A percentile compares a stretch with the other conserved stretches of the same genome.
phyloP scores from a whole-genome alignment of 2,329 filamentous ascomycete genomes.

The Cordyceps farinosa region DNA sequence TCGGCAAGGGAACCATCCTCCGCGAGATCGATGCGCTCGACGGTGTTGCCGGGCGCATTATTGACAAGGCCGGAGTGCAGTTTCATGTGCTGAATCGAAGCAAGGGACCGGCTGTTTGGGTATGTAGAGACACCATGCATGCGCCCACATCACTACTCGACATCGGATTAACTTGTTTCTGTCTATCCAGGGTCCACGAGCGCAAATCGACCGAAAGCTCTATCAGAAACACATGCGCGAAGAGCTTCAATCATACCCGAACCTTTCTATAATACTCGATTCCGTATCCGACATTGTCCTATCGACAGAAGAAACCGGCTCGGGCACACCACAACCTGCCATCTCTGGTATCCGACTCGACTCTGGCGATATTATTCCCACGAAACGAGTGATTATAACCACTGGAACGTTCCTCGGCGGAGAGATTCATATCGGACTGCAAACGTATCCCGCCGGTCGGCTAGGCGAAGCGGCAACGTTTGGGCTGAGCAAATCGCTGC shows the following conservation, averaged over 20 bases:
- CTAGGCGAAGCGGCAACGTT: constrained; percentile 94
- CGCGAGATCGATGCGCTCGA: constrained; percentile 94
- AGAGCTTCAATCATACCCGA: constrained; percentile 74
- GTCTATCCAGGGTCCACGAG: constrained; percentile 65
- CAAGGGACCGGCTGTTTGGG: constrained; percentile 94
- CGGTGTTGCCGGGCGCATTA: constrained; percentile 79
- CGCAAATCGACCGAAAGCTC: constrained; percentile 87
- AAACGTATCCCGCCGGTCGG: constrained; percentile 79
- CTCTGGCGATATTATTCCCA: constrained; percentile 77
- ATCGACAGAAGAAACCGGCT: constrained; percentile 43
- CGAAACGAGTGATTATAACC: constrained; percentile 83
- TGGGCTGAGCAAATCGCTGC: constrained; percentile 85
- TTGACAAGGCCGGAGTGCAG: constrained; percentile 93
- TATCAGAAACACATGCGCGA: constrained; percentile 90
- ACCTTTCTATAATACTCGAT: constrained; percentile 75
- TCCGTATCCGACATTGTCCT: constrained; percentile 88
- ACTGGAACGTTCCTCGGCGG: constrained; percentile 94
- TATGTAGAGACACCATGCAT: constrained; percentile 26
- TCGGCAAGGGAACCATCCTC: constrained; percentile 95
- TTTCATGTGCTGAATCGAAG: constrained; percentile 84
- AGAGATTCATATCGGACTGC: constrained; percentile 91
- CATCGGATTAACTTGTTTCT: not conserved
- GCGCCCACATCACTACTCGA: not conserved
- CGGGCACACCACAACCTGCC: constrained; percentile 54
- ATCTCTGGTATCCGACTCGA: constrained; percentile 85